A percentile compares a stretch with the other conserved stretches of the same genome.
phyloP scores from a whole-genome alignment of 2,329 filamentous ascomycete genomes.

The Trichoderma gracile region DNA sequence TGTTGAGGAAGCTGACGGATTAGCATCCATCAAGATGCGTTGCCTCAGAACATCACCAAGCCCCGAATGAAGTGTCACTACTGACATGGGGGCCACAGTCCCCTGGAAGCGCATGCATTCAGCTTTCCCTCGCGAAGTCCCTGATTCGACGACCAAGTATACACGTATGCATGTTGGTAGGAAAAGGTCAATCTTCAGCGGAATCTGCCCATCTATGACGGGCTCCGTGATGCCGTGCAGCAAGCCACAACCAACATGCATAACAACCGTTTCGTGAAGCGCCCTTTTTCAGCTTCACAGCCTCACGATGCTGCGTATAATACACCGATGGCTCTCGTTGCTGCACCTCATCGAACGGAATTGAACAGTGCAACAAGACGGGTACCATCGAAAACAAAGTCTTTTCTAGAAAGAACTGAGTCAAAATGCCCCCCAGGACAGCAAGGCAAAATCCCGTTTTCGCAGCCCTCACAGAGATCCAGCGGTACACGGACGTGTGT shows the following conservation, averaged over 20 bases:
- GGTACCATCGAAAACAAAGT: not conserved
- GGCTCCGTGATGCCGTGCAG: not conserved
- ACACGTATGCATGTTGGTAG: conserved; percentile 11
- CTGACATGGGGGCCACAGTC: not conserved
- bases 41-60: no score
- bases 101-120: not conserved
- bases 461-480: not conserved
- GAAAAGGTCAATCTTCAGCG: not conserved
- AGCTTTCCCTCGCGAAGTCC: not conserved
- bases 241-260: conserved; percentile 17
- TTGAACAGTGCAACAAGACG: not conserved
- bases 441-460: conserved; percentile 6
- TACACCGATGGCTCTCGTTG: not conserved
- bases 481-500: conserved; percentile 8
- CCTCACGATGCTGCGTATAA: conserved; percentile 3
- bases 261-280: conserved; percentile 10
- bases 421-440: not conserved
- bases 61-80: not conserved
- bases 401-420: not conserved
- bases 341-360: not conserved
- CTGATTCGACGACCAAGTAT: not conserved
- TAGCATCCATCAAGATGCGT: no score
- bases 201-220: conserved; percentile 10
- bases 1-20: no score
- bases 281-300: conserved; percentile 5